Base-by-base conservation (phyloP, 495 filamentous ascomycete species). In the Bathelium albidoporum region DNA sequence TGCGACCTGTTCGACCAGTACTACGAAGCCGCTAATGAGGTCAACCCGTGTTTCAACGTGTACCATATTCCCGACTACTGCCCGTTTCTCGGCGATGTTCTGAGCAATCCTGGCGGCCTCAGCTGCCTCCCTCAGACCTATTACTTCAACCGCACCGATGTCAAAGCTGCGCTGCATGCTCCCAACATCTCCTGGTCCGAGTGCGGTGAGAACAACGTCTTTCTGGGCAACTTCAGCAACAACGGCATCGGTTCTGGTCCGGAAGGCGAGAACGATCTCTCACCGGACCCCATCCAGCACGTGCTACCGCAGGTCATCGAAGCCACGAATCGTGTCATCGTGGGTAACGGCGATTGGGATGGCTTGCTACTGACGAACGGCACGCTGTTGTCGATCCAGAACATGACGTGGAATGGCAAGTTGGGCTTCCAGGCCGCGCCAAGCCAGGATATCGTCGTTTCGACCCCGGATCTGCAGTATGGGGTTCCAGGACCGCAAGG, bases 381-480 rank as follows among this genome's bases (percentile, higher is more conserved):
- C 43, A 71, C 69, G 16, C 58, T 71, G 44, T 59, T 72, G 18
- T 60, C 63, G 1, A 72, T 72, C 36, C 68, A 70, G 58, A 72
- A 72, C 55, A 72, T 72, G 70, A 68, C 70, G 4, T 72, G 68
- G 70, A 68, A 68, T 32, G 70, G 70, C 7, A 53, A 55, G 32
- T 45, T 86, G 62, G 89, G 89, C 0, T 92, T 93, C 76, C 69
- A 70, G 34, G 18, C 45, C 26, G 60, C 59, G 32, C 74, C 74
- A 2, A 44, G n/a, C n/a, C 65, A 66, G 16, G 36, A 62, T 16
- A 68, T 69, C 39, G 61, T 62, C 28, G 69, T 71, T 31, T 58
- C 26, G 7, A 45, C 65, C 5, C 66, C 66, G 16, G 69, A 71
- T 62, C 59, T 70, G 34, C 63, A 68, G 63, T 71, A 71, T 58